A percentile compares a stretch with the other conserved stretches of the same genome.
Conservation (phyloP, 768 basidiomycete species). For the Pleurotus sapidus region DNA sequence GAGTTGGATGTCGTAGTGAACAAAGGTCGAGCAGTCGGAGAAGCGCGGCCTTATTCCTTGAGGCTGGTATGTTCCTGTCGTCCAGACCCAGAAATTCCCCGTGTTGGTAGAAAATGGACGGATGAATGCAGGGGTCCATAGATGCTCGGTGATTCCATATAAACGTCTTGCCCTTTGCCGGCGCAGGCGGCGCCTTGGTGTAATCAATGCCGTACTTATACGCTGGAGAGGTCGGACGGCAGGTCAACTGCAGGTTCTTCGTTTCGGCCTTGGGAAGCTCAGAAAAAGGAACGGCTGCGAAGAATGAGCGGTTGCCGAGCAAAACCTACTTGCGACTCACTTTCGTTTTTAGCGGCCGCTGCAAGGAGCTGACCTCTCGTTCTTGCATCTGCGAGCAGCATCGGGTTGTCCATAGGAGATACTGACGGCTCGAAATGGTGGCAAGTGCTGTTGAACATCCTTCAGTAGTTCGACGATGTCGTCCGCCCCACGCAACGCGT, state of each 20-base stretch:
- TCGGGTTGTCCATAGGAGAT: conserved; percentile 30
- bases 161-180: conserved; percentile 23
- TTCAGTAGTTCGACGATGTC: conserved; percentile 23
- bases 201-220: conserved; percentile 15
- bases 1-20: conserved; percentile 46
- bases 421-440: conserved; percentile 35
- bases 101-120: conserved; percentile 27
- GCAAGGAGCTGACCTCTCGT: not conserved
- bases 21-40: conserved; percentile 33
- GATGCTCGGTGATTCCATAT: conserved; percentile 33
- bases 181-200: conserved; percentile 8
- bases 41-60: conserved; percentile 36
- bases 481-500: conserved; percentile 2
- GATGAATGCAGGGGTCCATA: conserved; percentile 38
- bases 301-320: not conserved
- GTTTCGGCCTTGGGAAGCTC: conserved; percentile 21
- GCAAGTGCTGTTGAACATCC: conserved; percentile 27
- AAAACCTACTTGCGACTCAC: conserved; percentile 18
- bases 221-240: conserved; percentile 21
- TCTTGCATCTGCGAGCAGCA: conserved; percentile 18
- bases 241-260: conserved; percentile 20
- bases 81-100: conserved; percentile 38
- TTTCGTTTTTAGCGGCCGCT: conserved; percentile 8
- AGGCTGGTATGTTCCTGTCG: conserved; percentile 29
- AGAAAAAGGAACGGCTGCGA: conserved; percentile 19